Base-by-base conservation (phyloP, 176 grass and related monocot species). In the Dendrocalamus sinicus region DNA sequence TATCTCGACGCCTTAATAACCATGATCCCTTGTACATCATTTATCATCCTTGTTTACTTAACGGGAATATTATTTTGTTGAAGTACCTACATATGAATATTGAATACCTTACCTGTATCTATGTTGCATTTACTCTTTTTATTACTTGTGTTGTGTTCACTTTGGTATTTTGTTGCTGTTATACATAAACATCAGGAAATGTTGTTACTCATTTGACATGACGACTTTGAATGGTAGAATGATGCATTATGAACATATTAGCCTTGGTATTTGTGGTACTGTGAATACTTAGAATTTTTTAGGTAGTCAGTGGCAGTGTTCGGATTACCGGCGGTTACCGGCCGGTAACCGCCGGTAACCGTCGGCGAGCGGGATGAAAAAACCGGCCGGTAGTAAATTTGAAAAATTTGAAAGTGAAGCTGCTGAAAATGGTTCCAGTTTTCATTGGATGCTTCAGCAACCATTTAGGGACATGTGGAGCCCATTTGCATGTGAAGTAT, bases 31-130 rank as follows among this genome's bases (percentile, higher is more conserved):
- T 73, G 12, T 30, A 73, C 45, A 48, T 10, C 46, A 50, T 32
- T 73, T 50, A 8, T 73, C 22, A 50, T 73, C 13, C n/a, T 73
- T 50, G n/a, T 46, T 63, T 62, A 62, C 10, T 65, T 48, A 78
- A 48, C 77, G 19, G 3, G 11, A 47, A 65, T 80, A 13, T 51
- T 67, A 20, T 8, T 48, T 12, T 22, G 16, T 30, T 11, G 20
- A 71, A 46, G 9, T 46, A 71, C 69, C 24, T 1, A 59, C 8
- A 59, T 59, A 3, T 59, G 20, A 59, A 24, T 61, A 61, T 61
- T 61, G 44, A 45, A 45, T 12, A 12, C n/a, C n/a, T 61, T 61
- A n/a, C n/a, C n/a, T 11, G 58, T 61, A 61, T 61, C 58, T 24
- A 12, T 61, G n/a, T n/a, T 61, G 28, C 24, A 22, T 75, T 39